Conservation (phyloP, 1,284 basidiomycete genomes). For the Xerocomus cyaneibrunnescens region DNA sequence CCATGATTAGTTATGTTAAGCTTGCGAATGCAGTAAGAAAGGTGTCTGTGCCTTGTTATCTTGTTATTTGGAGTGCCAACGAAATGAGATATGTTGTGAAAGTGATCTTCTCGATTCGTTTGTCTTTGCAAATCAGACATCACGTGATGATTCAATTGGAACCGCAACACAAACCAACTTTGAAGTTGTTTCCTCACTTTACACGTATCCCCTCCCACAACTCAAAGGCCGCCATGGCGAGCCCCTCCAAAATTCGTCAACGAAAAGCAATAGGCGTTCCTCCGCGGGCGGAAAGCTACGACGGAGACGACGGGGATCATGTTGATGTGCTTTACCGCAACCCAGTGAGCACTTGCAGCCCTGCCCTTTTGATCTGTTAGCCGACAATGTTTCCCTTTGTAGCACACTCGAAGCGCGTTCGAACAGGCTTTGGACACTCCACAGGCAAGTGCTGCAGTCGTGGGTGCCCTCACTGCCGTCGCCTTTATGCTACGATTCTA, state of each 20-base stretch:
- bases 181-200: conserved; percentile 3
- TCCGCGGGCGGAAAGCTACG: conserved; percentile 30
- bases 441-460: conserved; percentile 56
- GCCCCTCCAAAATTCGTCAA: conserved; percentile 35
- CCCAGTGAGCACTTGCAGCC: conserved; percentile 19
- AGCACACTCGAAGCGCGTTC: conserved; percentile 55
- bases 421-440: conserved; percentile 62
- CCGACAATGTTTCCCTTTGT: conserved; percentile 4
- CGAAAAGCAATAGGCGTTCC: conserved; percentile 22
- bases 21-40: not conserved
- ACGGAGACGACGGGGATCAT: conserved; percentile 38
- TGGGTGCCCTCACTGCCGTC: conserved; percentile 64
- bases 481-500: conserved; percentile 87
- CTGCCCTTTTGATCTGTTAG: conserved; percentile 1
- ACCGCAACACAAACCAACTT: not conserved
- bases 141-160: conserved; percentile 22
- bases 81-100: not conserved
- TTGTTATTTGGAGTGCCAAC: too few species aligned
- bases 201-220: conserved; percentile 2
- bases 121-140: not conserved
- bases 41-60: too few species aligned
- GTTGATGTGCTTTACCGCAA: conserved; percentile 35
- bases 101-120: too few species aligned
- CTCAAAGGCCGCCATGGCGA: conserved; percentile 31
- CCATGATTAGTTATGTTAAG: conserved; percentile 39